These are phyloP conservation scores for Euclidium syriacum DNA, from an alignment of 345 rosid genomes.

Conservation along the genomic window DNA sequence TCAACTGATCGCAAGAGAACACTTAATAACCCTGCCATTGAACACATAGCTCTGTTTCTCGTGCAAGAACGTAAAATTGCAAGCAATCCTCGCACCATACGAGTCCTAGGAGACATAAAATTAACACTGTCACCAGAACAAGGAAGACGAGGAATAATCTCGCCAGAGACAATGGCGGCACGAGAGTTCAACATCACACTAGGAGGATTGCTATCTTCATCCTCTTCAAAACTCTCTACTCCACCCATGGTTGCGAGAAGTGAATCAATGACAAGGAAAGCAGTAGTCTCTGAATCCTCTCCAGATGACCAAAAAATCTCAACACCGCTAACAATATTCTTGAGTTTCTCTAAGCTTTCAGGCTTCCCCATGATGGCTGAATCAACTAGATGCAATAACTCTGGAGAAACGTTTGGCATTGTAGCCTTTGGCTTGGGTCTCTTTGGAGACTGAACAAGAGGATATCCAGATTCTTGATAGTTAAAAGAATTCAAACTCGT, in stretches of 20 bases:
- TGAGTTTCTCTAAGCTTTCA: slow-evolving; percentile 80
- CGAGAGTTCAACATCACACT: slow-evolving; percentile 97
- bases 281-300: slow-evolving; percentile 66
- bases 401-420: slow-evolving; percentile 91
- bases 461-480: slow-evolving; percentile 33
- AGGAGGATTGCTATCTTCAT: slow-evolving; percentile 85
- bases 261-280: slow-evolving; percentile 84
- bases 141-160: slow-evolving; percentile 83
- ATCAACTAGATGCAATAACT: slow-evolving; percentile 92
- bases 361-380: slow-evolving; percentile 98
- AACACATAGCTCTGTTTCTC: slow-evolving; percentile 98
- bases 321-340: slow-evolving; percentile 69
- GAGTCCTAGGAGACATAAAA: slow-evolving; percentile 88
- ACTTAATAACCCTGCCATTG: slow-evolving; percentile 72
- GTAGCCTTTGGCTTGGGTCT: slow-evolving; percentile 56
- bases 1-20: slow-evolving; percentile 81
- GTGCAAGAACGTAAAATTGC: slow-evolving; percentile 89
- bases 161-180: slow-evolving; percentile 90
- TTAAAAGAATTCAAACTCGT: slow-evolving; percentile 47
- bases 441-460: slow-evolving; percentile 54
- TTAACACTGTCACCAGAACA: slow-evolving; percentile 55
- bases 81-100: slow-evolving; percentile 87
- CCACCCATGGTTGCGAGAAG: slow-evolving; percentile 99
- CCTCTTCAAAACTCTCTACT: slow-evolving; percentile 95
- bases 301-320: slow-evolving; percentile 71